phyloP scores from a whole-genome alignment of 2,329 filamentous ascomycete species.

The Calonectria crousiana region DNA sequence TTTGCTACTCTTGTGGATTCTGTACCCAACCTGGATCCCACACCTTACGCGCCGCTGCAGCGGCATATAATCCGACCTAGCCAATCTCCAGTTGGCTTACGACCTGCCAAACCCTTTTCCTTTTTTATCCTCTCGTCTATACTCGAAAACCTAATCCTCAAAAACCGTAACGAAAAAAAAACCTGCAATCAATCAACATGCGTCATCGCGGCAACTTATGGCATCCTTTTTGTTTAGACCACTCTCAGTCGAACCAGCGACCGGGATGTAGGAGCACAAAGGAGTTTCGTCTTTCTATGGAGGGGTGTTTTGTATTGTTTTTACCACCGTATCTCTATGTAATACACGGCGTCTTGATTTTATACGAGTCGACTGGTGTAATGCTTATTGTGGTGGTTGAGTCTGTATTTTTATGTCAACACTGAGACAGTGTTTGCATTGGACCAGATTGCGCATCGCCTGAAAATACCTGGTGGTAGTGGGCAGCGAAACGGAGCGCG shows the following conservation, averaged over 20 bases:
- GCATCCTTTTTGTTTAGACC: constrained; percentile 28
- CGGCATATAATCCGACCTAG: constrained; percentile 41
- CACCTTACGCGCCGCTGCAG: constrained; percentile 30
- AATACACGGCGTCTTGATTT: constrained; percentile 21
- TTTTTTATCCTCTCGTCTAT: constrained; percentile 29
- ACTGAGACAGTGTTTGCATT: constrained; percentile 22
- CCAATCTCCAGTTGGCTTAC: constrained; percentile 34
- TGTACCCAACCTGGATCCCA: constrained; percentile 31
- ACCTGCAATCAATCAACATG: constrained; percentile 28
- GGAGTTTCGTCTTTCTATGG: constrained; percentile 39
- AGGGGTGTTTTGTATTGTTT: constrained; percentile 20
- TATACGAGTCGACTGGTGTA: constrained; percentile 33
- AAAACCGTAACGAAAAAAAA: constrained; percentile 33
- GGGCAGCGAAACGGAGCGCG: not conserved
- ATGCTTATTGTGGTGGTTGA: constrained; percentile 37
- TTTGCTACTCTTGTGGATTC: constrained; percentile 28
- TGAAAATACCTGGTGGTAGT: constrained; percentile 26
- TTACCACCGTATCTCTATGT: constrained; percentile 19
- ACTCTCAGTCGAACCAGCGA: constrained; percentile 35
- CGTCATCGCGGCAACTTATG: constrained; percentile 25
- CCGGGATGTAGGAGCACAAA: constrained; percentile 32
- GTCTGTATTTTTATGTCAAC: constrained; percentile 23
- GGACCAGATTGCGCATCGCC: constrained; percentile 31
- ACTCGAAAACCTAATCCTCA: constrained; percentile 20
- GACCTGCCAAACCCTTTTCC: constrained; percentile 35